These are phyloP conservation scores for Berberis vulgaris DNA, from an alignment of 164 flowering plant genomes.

Conservation along the genomic window DNA sequence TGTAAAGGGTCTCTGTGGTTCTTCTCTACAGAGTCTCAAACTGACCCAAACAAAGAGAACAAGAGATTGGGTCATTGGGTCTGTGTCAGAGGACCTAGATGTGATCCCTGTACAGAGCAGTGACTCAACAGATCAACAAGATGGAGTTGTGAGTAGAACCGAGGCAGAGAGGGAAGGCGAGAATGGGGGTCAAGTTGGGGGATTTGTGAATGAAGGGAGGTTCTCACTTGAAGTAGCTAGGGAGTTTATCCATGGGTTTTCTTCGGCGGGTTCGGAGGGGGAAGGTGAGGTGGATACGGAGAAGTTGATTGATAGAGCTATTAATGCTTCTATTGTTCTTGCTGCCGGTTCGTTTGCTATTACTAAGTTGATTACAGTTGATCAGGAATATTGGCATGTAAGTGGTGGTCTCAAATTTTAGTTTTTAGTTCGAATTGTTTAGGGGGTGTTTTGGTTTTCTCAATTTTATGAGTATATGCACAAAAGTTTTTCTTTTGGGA, in stretches of 20 bases:
- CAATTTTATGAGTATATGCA: neutral
- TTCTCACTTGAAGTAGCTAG: too few relatives aligned
- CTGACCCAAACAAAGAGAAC: constrained; percentile 1
- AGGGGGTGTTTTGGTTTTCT: neutral
- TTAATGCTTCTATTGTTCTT: constrained; percentile 74
- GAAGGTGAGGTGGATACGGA: constrained; percentile 16
- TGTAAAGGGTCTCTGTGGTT: constrained; percentile 17
- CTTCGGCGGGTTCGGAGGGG: constrained; percentile 14
- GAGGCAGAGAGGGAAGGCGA: constrained; percentile 14
- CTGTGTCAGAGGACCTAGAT: constrained; percentile 43
- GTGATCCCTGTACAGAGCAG: constrained; percentile 58
- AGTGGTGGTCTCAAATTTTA: constrained; percentile 11
- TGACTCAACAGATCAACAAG: constrained; percentile 38
- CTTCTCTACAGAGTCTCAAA: constrained; percentile 11
- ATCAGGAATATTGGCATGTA: constrained; percentile 83
- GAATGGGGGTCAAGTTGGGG: neutral
- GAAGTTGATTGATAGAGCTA: constrained; percentile 45
- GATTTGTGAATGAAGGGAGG: too few relatives aligned
- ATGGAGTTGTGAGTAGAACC: constrained; percentile 19
- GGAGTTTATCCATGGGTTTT: neutral
- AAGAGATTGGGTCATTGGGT: constrained; percentile 17
- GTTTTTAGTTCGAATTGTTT: neutral
- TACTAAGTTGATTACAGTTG: constrained; percentile 71
- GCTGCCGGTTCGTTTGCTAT: constrained; percentile 76
- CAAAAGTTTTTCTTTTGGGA: neutral